Conservation (phyloP, 257 asterid genomes). For the Nicotiana undulata region DNA sequence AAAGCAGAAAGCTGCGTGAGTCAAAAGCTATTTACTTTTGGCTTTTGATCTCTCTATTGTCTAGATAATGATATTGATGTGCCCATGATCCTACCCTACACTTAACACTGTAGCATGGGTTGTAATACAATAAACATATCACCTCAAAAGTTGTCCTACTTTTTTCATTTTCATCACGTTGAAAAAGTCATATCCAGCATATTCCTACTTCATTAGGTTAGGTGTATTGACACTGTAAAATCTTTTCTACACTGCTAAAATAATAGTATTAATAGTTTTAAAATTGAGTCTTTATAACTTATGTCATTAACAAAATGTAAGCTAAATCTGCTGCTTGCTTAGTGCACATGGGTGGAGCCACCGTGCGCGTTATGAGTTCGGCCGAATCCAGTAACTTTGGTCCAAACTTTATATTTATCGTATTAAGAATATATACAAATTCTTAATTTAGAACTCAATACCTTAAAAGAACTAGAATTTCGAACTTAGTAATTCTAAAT, state of each 20-base stretch:
- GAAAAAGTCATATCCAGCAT: neutral
- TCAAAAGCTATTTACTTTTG: constrained; percentile 5
- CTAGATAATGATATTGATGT: neutral
- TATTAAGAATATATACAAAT: too few relatives aligned
- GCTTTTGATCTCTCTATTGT: neutral
- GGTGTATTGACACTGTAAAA: neutral
- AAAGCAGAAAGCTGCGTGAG: neutral
- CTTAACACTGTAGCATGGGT: neutral
- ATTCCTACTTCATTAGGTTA: neutral
- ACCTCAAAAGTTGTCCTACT: constrained; percentile 1
- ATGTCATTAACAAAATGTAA: neutral
- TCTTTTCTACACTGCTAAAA: neutral
- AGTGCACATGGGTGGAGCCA: too few relatives aligned
- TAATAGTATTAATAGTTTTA: neutral
- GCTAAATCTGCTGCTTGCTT: neutral
- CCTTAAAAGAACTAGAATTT: too few relatives aligned
- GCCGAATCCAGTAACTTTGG: too few relatives aligned
- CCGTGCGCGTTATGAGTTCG: too few relatives aligned
- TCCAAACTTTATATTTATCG: too few relatives aligned
- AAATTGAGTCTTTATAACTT: neutral
- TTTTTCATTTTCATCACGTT: neutral
- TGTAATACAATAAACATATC: constrained; percentile 10
- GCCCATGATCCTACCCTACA: constrained; percentile 16
- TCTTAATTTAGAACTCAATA: too few relatives aligned
- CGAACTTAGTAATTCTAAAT: too few relatives aligned